These are phyloP conservation scores for Cyberlindnera amylophila DNA, from an alignment of 805 yeast genomes.

Conservation along the genomic window DNA sequence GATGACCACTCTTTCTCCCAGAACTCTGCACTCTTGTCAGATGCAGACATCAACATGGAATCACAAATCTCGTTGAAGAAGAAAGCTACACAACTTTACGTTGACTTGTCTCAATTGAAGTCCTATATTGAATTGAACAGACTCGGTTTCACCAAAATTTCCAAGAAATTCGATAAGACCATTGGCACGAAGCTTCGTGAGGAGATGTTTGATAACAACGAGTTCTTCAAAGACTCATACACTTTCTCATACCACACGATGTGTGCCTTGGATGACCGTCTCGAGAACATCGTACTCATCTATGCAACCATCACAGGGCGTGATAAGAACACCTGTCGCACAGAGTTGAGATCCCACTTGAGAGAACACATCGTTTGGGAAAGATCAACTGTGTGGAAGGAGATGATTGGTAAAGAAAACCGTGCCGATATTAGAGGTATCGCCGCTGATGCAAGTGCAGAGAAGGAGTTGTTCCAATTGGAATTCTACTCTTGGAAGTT, in stretches of 20 bases:
- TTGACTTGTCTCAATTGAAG: conserved; percentile 73
- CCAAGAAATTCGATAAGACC: conserved; percentile 87
- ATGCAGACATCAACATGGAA: conserved; percentile 45
- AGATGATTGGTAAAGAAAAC: conserved; percentile 82
- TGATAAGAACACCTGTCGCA: conserved; percentile 35
- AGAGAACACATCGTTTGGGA: conserved; percentile 96
- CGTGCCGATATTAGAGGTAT: conserved; percentile 44
- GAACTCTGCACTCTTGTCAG: conserved; percentile 47
- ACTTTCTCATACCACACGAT: conserved; percentile 53
- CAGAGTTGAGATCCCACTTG: conserved; percentile 57
- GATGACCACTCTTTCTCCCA: conserved; percentile 38
- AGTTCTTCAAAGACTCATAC: conserved; percentile 44
- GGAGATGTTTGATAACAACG: conserved; percentile 41
- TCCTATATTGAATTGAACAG: conserved; percentile 80
- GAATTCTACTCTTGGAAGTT: conserved; percentile 31
- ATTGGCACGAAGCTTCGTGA: conserved; percentile 51
- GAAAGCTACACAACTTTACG: conserved; percentile 58
- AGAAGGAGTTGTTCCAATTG: conserved; percentile 29
- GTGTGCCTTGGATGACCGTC: conserved; percentile 45
- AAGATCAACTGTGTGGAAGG: conserved; percentile 94
- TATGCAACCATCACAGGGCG: conserved; percentile 48
- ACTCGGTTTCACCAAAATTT: conserved; percentile 82
- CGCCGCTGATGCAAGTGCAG: conserved; percentile 33
- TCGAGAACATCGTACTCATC: conserved; percentile 47
- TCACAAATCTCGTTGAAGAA: conserved; percentile 66